Conservation (phyloP, 768 basidiomycete species). For the Xerocomellus amylosporus region DNA sequence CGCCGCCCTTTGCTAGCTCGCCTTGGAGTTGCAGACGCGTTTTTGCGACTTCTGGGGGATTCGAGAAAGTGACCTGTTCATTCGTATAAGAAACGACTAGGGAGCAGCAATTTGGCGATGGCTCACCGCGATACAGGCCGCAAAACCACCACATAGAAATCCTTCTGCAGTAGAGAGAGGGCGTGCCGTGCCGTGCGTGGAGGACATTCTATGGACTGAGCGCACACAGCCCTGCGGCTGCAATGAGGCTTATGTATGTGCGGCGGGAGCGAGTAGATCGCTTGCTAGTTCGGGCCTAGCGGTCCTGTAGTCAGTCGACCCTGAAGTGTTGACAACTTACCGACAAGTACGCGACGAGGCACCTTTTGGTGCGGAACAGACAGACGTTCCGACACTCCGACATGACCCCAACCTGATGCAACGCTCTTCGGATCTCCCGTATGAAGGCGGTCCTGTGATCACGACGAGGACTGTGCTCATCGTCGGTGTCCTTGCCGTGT, state of each 20-base stretch:
- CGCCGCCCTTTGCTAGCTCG: conserved; percentile 77
- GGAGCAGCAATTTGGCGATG: not conserved
- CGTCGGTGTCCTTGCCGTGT: conserved; percentile 55
- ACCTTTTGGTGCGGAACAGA: too few species aligned
- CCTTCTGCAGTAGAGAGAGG: conserved; percentile 69
- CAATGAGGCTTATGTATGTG: conserved; percentile 4
- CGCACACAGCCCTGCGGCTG: not conserved
- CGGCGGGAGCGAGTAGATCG: not conserved
- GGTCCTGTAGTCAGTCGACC: too few species aligned
- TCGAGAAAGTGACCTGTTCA: conserved; percentile 73
- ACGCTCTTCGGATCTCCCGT: conserved; percentile 1
- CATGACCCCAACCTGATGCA: conserved; percentile 17
- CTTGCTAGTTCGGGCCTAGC: not conserved
- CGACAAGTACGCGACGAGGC: too few species aligned
- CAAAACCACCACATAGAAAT: conserved; percentile 86
- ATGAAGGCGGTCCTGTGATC: conserved; percentile 38
- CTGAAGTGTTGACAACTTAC: not conserved
- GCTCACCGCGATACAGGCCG: conserved; percentile 83
- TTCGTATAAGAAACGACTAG: conserved; percentile 5
- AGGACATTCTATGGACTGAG: conserved; percentile 15
- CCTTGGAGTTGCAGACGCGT: conserved; percentile 96
- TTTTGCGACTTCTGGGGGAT: conserved; percentile 77
- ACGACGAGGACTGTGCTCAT: conserved; percentile 53
- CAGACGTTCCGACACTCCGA: not conserved
- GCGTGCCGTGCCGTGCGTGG: conserved; percentile 14